Percentiles rank a stretch among this genome's conserved stretches.
Evolutionary conservation across 805 yeast genomes (phyloP).

Genomic region (Grigorovia jiainica): DNA sequence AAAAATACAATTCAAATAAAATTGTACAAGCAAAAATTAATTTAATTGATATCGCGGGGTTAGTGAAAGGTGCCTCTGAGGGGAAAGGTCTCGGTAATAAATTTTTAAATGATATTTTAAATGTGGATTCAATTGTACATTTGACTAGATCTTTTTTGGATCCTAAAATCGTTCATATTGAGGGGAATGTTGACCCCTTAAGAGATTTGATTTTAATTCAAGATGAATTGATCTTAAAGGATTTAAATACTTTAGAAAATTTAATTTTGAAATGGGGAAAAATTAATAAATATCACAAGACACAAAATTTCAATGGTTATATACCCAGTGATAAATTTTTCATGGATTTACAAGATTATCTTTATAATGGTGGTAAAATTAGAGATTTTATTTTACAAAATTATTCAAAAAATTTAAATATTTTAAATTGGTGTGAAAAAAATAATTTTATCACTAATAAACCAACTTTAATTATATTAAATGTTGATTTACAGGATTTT

Average conservation of each 20-base stretch:
- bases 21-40: conserved; percentile 61
- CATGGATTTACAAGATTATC: conserved; percentile 35
- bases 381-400: conserved; percentile 48
- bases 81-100: conserved; percentile 83
- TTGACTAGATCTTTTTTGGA: conserved; percentile 69
- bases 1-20: conserved; percentile 50
- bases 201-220: conserved; percentile 67
- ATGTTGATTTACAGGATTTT: conserved; percentile 67
- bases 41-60: conserved; percentile 73
- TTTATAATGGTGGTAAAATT: conserved; percentile 45
- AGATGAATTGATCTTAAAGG: conserved; percentile 70
- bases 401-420: conserved; percentile 50
- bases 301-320: too few species aligned
- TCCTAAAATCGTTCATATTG: conserved; percentile 69
- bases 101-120: conserved; percentile 66
- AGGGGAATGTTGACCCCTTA: conserved; percentile 61
- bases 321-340: conserved; percentile 38
- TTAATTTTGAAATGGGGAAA: conserved; percentile 43
- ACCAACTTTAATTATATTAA: conserved; percentile 73
- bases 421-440: conserved; percentile 40
- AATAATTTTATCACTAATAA: conserved; percentile 77
- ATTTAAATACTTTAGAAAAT: conserved; percentile 58
- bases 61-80: conserved; percentile 71
- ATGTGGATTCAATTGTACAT: conserved; percentile 75
- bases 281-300: conserved; percentile 8